A percentile compares a stretch with the other conserved stretches of the same genome.
These are phyloP conservation scores for Russula brevipes DNA, from an alignment of 768 basidiomycete genomes.

Conservation along the genomic window DNA sequence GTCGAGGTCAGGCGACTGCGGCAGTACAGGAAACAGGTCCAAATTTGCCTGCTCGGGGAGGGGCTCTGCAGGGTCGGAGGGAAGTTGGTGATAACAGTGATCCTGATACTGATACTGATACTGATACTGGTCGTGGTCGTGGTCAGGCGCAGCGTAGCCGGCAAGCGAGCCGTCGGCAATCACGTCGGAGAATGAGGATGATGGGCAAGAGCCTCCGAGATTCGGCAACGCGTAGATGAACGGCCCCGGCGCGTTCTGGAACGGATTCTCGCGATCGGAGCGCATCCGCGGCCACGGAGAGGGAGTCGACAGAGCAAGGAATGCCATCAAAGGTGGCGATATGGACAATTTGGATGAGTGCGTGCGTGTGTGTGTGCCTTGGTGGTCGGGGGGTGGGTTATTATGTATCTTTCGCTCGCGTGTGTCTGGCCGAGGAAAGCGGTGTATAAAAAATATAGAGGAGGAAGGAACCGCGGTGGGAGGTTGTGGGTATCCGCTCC, in stretches of 20 bases:
- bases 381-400: no score
- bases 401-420: no score
- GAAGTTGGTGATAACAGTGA: neutral
- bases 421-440: no score
- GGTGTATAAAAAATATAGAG: no score
- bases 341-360: no score
- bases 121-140: no score
- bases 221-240: slow-evolving; percentile 15
- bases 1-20: neutral
- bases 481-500: no score
- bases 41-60: neutral
- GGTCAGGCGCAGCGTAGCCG: neutral
- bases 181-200: no score
- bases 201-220: neutral
- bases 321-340: neutral
- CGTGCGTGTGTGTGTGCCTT: no score
- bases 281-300: slow-evolving; percentile 2
- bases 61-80: neutral
- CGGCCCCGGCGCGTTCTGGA: slow-evolving; percentile 14
- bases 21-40: no score
- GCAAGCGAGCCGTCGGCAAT: neutral
- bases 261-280: slow-evolving; percentile 5
- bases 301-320: neutral
- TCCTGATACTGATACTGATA: neutral
- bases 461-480: no score